Base-by-base conservation (phyloP, 225 moss, liverwort and hornwort genomes). In the Antitrichia curtipendula region DNA sequence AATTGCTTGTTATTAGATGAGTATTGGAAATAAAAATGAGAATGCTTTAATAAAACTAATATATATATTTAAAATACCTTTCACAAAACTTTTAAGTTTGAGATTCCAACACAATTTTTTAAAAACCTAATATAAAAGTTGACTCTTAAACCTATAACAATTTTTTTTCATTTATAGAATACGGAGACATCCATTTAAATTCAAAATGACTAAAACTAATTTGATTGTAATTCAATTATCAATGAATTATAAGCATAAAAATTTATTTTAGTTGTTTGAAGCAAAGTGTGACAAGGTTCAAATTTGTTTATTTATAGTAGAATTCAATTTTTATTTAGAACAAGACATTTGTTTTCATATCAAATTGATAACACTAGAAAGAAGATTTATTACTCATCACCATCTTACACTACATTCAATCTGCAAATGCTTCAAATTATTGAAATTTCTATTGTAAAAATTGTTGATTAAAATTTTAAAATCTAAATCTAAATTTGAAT, bases 201-300 rank as follows among this genome's bases (percentile, higher is more conserved):
- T 29, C 3, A 11, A 16, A 17, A 38, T 40, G 4, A 16, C 3
- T 23, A 1, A n/a, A 2, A 9, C 16, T 53, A 5, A 52, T 34
- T 32, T 52, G 9, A n/a, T 31, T 49, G 0, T 74, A 47, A 1
- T 31, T 32, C 2, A 74, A 32, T 49, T 49, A 49, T 49, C 10
- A 49, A 32, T 74, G 17, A 45, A 19, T 49, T 12, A 7, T 32
- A 7, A 5, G 4, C 11, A 5, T 18, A 17, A 18, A 4, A 29
- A 16, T 28, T 10, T 71, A 17, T 29, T 45, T 14, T 47, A 1
- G 31, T 29, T 0, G 0, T 6, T 29, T 18, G 1, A 10, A 1
- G 25, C 23, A 41, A 70, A 41, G 22, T 3, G 0, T 25, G 5
- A 15, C 0, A 43, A 43, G 1, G 1, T 9, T 25, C 5, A 3